Evolutionary conservation across 108 stramenopile genomes (phyloP).

Genomic region (Skeletonema potamos): DNA sequence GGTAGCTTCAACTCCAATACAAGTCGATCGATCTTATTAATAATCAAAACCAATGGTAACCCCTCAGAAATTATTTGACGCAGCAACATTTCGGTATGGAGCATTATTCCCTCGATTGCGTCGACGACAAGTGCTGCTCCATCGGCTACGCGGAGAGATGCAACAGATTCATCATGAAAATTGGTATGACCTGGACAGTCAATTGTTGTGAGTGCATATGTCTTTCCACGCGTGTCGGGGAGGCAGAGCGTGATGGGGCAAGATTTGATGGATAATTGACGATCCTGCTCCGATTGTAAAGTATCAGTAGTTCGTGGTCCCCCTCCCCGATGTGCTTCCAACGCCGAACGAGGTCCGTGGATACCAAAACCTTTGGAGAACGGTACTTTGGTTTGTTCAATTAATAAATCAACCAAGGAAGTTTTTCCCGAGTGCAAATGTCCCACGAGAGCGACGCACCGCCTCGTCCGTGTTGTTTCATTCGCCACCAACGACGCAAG

Average conservation of each 20-base stretch:
- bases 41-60: slow-evolving; percentile 76
- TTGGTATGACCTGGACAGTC: slow-evolving; percentile 96
- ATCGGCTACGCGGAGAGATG: slow-evolving; percentile 84
- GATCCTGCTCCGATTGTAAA: slow-evolving; percentile 90
- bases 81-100: slow-evolving; percentile 89
- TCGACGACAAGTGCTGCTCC: slow-evolving; percentile 94
- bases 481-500: slow-evolving; percentile 62
- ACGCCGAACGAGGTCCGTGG: slow-evolving; percentile 37
- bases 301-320: slow-evolving; percentile 84
- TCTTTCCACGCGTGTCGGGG: slow-evolving; percentile 88
- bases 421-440: slow-evolving; percentile 98
- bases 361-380: slow-evolving; percentile 41
- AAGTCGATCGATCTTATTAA: slow-evolving; percentile 96
- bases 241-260: slow-evolving; percentile 87
- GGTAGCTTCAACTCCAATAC: slow-evolving; percentile 95
- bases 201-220: slow-evolving; percentile 82
- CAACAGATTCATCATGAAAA: slow-evolving; percentile 94
- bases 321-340: slow-evolving; percentile 45
- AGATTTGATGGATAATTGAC: slow-evolving; percentile 90
- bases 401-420: slow-evolving; percentile 78
- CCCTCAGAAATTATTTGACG: slow-evolving; percentile 81
- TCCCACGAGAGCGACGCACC: slow-evolving; percentile 92
- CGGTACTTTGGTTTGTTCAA: slow-evolving; percentile 58
- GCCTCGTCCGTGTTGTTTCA: slow-evolving; percentile 68
- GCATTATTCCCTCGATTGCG: slow-evolving; percentile 95